phyloP scores from a whole-genome alignment of 108 stramenopile genomes.

The Conticribra weissflogii region DNA sequence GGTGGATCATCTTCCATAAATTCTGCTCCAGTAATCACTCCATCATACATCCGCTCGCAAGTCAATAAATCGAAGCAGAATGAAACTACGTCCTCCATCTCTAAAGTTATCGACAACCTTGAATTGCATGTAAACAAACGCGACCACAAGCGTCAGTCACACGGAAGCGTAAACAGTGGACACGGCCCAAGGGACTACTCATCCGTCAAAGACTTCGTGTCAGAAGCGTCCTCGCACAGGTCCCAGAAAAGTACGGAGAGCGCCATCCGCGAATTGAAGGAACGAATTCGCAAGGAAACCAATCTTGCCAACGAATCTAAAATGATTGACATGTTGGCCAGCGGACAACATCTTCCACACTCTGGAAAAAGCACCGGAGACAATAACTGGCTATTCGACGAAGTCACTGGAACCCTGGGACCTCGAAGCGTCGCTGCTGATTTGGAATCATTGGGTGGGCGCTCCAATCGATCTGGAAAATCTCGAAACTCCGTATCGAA shows the following conservation, averaged over 20 bases:
- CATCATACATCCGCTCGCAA: constrained; percentile 63
- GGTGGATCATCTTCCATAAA: constrained; percentile 63
- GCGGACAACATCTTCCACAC: constrained; percentile 24
- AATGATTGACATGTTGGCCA: constrained; percentile 48
- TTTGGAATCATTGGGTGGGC: constrained; percentile 79
- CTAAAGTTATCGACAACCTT: constrained; percentile 81
- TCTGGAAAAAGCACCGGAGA: constrained; percentile 41
- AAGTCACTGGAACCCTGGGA: constrained; percentile 83
- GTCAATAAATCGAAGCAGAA: constrained; percentile 32
- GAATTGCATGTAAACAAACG: constrained; percentile 58
- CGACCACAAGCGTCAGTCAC: constrained; percentile 23
- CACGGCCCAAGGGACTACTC: constrained; percentile 3
- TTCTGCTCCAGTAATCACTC: constrained; percentile 75
- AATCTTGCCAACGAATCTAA: constrained; percentile 42
- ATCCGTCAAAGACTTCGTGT: constrained; percentile 11
- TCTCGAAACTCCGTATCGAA: constrained; percentile 53
- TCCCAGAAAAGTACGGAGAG: constrained; percentile 12
- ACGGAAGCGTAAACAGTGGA: constrained; percentile 6
- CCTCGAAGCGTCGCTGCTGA: constrained; percentile 83
- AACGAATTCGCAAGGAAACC: constrained; percentile 39
- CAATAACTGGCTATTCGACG: constrained; percentile 81
- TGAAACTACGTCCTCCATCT: constrained; percentile 59
- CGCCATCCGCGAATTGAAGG: constrained; percentile 44
- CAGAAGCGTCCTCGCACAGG: constrained; percentile 15
- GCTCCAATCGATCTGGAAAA: constrained; percentile 73